Conservation (phyloP, 1,139 yeast species). For the Tardiomyces digboiensis region DNA sequence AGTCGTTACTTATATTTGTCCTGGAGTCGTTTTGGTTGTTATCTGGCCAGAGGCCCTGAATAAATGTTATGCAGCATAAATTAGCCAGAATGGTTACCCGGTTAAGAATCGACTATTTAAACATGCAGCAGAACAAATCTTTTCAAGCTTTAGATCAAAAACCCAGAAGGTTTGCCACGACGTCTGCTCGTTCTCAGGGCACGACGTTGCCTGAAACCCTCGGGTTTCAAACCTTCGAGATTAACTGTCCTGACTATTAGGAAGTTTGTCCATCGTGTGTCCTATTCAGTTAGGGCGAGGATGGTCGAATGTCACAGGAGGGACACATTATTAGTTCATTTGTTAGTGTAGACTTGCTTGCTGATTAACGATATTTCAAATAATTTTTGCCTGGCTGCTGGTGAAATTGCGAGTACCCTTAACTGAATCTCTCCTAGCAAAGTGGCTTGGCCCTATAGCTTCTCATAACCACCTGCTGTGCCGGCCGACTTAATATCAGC, state of each 20-base stretch:
- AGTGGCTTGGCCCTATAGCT: not conserved
- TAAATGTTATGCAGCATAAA: no score
- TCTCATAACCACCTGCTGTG: constrained; percentile 2
- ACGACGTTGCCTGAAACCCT: constrained; percentile 29
- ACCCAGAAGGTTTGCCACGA: constrained; percentile 28
- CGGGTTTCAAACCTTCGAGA: constrained; percentile 27
- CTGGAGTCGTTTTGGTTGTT: no score
- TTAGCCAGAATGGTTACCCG: no score
- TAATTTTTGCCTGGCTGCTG: no score
- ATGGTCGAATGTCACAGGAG: constrained; percentile 30
- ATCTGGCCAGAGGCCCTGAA: no score
- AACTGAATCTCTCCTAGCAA: not conserved
- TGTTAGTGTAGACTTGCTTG: no score
- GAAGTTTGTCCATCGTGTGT: constrained; percentile 28
- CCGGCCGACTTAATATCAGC: not conserved
- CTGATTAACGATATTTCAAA: no score
- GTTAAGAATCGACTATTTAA: not conserved
- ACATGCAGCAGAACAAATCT: not conserved
- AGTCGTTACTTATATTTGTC: no score
- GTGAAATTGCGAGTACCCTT: no score
- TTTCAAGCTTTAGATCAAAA: constrained; percentile 25
- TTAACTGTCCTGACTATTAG: constrained; percentile 28
- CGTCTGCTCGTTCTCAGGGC: constrained; percentile 21
- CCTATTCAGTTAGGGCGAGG: constrained; percentile 25
- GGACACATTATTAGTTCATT: constrained; percentile 22